Base-by-base conservation (phyloP, 176 grass and related monocot genomes). In the Pontederia paniculata region DNA sequence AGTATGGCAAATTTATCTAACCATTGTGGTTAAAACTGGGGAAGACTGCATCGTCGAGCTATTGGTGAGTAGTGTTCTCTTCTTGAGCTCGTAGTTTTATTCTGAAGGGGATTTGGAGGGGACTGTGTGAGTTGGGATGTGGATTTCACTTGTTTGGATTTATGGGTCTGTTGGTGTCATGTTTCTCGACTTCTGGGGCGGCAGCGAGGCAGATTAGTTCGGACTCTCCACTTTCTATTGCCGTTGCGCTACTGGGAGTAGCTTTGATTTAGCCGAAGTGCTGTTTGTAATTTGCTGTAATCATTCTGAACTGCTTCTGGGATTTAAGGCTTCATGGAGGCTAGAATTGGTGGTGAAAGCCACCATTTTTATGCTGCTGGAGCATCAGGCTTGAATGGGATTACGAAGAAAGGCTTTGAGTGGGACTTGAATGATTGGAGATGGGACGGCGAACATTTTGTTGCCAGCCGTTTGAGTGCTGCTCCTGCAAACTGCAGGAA, bases 391-490 rank as follows among this genome's bases (percentile, higher is more conserved):
- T 42, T 72, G 48, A 72, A 42, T 62, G 46, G 54, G 7, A 59
- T 50, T 1, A 48, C 17, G 14, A 52, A 22, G 31, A 72, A 62
- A 20, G 61, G 12, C 20, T 62, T 45, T n/a, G 57, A 72, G 16
- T 72, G 69, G 69, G 57, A 72, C 47, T 72, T 72, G 48, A 72
- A 72, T 72, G 47, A 72, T 41, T 72, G 69, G 69, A 72, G 48
- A 44, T 72, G 69, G 69, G 69, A 72, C 6, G 31, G 57, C 9
- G 57, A 62, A 12, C 57, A 21, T 28, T 82, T 98, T 47, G 69
- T 82, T 0, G 94, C 94, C 17, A 83, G 66, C 11, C 87, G 80
- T 13, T 57, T 49, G 50, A 76, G 71, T 72, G 56, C n/a, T 17
- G 57, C 44, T 43, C 56, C 69, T 4, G n/a, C 47, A 25, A 49